Base-by-base conservation (phyloP, 2,329 filamentous ascomycete genomes). In the Pestalotiopsis sp. region DNA sequence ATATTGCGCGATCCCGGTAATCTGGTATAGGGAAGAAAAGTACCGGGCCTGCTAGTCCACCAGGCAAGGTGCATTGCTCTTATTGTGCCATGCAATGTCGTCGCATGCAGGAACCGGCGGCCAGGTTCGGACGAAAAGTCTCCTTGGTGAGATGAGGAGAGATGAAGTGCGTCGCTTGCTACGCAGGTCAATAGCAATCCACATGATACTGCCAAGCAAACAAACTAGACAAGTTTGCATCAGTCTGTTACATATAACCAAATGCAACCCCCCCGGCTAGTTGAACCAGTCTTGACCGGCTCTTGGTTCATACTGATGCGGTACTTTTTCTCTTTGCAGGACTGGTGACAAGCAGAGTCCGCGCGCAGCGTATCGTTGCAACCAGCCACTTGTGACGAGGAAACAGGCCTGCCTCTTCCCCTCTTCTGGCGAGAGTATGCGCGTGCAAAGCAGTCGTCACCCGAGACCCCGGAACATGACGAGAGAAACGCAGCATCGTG, bases 41-140 rank as follows among this genome's bases (percentile, higher is more conserved):
- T 3, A 52, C 20, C 17, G 4, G 10, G 44, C n/a, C 20, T n/a
- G 20, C 14, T n/a, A n/a, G 7, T 9, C 17, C 20, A 52, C 44
- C 17, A 52, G 14, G 20, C 5, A 3, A 52, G 17, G 44, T 52
- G 22, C 30, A 39, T 35, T 20, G 58, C 26, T 26, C 26, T 26
- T 30, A 35, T 10, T 58, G 11, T 9, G 22, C 14, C 13, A 58
- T 58, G 56, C 56, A 26, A 24, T 58, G 6, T 11, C 17, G 58
- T 39, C 20, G 26, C 30, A 61, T 61, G 58, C 58, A 61, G 58
- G 58, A 61, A 61, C 58, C 24, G 30, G 38, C 13, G 30, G n/a
- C 30, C 11, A 39, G 58, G 58, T 61, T 61, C 58, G 58, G 58
- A 61, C 58, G 58, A 61, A 61, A 61, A 61, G 17, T 61, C 35